Evolutionary conservation across 352 stramenopile genomes (phyloP).

Genomic region (Peronospora tabacina): DNA sequence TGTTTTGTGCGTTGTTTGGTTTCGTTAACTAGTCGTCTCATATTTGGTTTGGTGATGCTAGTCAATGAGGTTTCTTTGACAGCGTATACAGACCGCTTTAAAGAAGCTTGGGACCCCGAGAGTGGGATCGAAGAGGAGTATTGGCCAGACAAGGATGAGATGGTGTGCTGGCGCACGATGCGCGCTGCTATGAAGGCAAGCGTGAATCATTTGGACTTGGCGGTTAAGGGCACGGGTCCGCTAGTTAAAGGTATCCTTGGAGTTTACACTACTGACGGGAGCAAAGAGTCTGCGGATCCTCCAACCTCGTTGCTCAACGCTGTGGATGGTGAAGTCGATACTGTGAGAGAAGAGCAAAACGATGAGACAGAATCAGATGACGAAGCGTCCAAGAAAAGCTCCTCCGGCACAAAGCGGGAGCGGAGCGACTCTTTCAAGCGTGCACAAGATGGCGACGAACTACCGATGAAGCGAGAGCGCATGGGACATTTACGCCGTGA

Average conservation of each 20-base stretch:
- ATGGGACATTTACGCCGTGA: conserved; percentile 19
- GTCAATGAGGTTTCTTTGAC: conserved; percentile 60
- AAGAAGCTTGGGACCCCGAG: conserved; percentile 91
- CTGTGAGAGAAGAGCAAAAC: conserved; percentile 19
- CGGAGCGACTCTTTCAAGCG: conserved; percentile 30
- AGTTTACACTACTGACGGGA: conserved; percentile 18
- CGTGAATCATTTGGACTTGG: conserved; percentile 61
- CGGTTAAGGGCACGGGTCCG: conserved; percentile 44
- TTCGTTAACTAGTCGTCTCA: not conserved
- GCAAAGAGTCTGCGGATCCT: conserved; percentile 12
- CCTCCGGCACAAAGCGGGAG: conserved; percentile 25
- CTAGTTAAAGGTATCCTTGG: conserved; percentile 72
- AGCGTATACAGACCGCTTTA: conserved; percentile 84
- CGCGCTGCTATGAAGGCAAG: conserved; percentile 68
- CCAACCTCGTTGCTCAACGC: conserved; percentile 5
- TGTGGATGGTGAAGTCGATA: conserved; percentile 2
- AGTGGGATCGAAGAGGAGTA: conserved; percentile 94
- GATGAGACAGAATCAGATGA: conserved; percentile 4
- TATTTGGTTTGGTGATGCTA: conserved; percentile 11
- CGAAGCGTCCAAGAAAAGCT: conserved; percentile 7
- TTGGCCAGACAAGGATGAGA: conserved; percentile 91
- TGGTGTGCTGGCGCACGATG: conserved; percentile 83
- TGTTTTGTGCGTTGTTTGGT: not conserved
- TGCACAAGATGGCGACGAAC: conserved; percentile 17
- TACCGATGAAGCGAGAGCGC: conserved; percentile 30